Conservation (phyloP, 345 rosid species). For the Gynandropsis gynandra region DNA sequence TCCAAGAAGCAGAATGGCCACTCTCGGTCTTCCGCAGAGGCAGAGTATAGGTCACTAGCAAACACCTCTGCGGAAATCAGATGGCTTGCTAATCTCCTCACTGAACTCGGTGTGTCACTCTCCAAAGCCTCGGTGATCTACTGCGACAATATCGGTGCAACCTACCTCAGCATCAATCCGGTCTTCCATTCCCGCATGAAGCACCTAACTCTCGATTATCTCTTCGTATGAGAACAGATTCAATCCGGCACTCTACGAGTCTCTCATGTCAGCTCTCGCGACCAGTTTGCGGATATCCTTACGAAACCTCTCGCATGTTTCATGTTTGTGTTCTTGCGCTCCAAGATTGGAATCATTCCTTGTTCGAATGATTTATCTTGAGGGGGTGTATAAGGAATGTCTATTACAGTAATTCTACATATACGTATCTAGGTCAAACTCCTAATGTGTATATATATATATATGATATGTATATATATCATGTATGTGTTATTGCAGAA, state of each 20-base stretch:
- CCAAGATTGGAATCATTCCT: too few relatives aligned
- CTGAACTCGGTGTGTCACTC: background rate
- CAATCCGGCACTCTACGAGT: background rate
- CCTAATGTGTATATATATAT: too few relatives aligned
- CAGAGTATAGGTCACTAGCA: background rate
- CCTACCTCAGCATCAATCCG: background rate
- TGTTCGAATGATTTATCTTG: too few relatives aligned
- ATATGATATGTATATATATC: too few relatives aligned
- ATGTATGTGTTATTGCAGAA: too few relatives aligned
- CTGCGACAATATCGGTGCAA: too few relatives aligned
- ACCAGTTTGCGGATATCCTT: background rate
- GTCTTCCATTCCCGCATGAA: background rate
- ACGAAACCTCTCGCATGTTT: background rate
- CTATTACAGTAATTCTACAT: too few relatives aligned
- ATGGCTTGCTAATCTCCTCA: background rate
- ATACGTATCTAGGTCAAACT: too few relatives aligned
- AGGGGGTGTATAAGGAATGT: too few relatives aligned
- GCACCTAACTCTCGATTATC: background rate
- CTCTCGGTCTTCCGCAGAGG: background rate
- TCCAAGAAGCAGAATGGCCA: background rate
- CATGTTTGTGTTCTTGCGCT: too few relatives aligned
- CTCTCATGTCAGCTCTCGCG: background rate
- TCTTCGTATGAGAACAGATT: background rate
- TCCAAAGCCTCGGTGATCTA: too few relatives aligned
- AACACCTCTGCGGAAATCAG: background rate